Evolutionary conservation across 495 filamentous ascomycete genomes (phyloP).

Genomic region (Endocarpon pusillum): DNA sequence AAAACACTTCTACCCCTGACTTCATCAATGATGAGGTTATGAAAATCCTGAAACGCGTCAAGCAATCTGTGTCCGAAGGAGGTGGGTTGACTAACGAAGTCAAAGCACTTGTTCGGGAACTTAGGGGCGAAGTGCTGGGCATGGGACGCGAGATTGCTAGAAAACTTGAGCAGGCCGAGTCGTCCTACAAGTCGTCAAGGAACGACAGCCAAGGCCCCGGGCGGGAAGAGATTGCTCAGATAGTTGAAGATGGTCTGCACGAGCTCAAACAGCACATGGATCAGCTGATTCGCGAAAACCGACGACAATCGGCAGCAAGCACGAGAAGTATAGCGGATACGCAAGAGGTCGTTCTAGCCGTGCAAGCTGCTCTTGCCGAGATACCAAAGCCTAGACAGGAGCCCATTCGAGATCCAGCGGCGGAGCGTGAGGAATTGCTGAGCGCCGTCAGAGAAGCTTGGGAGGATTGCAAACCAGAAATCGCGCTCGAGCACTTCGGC

Average conservation of each 20-base stretch:
- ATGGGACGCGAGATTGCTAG: slow-evolving; percentile 80
- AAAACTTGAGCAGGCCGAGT: slow-evolving; percentile 54
- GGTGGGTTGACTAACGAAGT: slow-evolving; percentile 79
- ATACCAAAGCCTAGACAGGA: slow-evolving; percentile 15
- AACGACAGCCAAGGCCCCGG: slow-evolving; percentile 32
- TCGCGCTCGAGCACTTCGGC: slow-evolving; percentile 75
- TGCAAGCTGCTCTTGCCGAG: slow-evolving; percentile 63
- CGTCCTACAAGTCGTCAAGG: slow-evolving; percentile 22
- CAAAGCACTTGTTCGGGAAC: slow-evolving; percentile 72
- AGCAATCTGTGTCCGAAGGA: slow-evolving; percentile 69
- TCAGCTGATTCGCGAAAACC: slow-evolving; percentile 52
- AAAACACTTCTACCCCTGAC: not conserved
- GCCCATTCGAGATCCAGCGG: slow-evolving; percentile 11
- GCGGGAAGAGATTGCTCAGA: slow-evolving; percentile 53
- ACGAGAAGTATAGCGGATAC: slow-evolving; percentile 41
- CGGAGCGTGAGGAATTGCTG: slow-evolving; percentile 65
- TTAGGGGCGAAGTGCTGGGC: slow-evolving; percentile 80
- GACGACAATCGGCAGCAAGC: slow-evolving; percentile 18
- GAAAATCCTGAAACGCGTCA: slow-evolving; percentile 62
- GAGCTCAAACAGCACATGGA: slow-evolving; percentile 72
- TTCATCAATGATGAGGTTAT: slow-evolving; percentile 50
- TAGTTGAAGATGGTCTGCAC: slow-evolving; percentile 61
- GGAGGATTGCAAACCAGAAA: slow-evolving; percentile 83
- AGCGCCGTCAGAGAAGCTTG: slow-evolving; percentile 73
- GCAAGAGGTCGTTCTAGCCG: slow-evolving; percentile 63